These are phyloP conservation scores for Saccharum spontaneum DNA, from an alignment of 176 grass and related monocot genomes.

Conservation along the genomic window DNA sequence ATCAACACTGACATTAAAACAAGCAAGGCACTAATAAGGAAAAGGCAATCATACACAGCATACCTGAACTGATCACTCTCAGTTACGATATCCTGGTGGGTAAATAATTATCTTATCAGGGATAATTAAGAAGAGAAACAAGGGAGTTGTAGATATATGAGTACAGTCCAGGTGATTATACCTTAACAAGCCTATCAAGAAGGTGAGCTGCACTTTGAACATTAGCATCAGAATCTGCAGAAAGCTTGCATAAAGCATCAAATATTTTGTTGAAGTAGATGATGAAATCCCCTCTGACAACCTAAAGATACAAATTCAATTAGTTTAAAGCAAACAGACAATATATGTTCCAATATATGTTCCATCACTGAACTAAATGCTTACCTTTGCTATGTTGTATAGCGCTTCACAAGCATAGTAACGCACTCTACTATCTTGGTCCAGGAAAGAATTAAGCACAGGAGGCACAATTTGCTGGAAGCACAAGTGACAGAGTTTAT, in stretches of 20 bases:
- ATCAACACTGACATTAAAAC: slow-evolving; percentile 30
- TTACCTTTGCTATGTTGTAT: slow-evolving; percentile 99
- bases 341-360: background rate
- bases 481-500: slow-evolving; percentile 26
- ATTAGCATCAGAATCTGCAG: slow-evolving; percentile 94
- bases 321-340: background rate
- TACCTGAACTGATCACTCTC: slow-evolving; percentile 99
- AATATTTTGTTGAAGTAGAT: slow-evolving; percentile 98
- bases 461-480: slow-evolving; percentile 86
- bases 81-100: slow-evolving; percentile 94
- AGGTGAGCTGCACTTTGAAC: slow-evolving; percentile 99
- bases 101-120: slow-evolving; percentile 41
- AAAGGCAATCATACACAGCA: slow-evolving; percentile 3
- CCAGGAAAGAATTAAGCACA: slow-evolving; percentile 72
- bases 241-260: slow-evolving; percentile 93
- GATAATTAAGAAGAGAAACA: slow-evolving; percentile 18
- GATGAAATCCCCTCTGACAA: slow-evolving; percentile 98
- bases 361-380: slow-evolving; percentile 8
- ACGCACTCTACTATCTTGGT: slow-evolving; percentile 96
- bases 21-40: slow-evolving; percentile 5
- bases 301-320: slow-evolving; percentile 49
- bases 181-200: slow-evolving; percentile 98
- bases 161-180: slow-evolving; percentile 29
- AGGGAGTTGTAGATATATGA: background rate
- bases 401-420: slow-evolving; percentile 99